Evolutionary conservation across 169 alveolate genomes (phyloP).

Genomic region (Cryptosporidium tyzzeri): DNA sequence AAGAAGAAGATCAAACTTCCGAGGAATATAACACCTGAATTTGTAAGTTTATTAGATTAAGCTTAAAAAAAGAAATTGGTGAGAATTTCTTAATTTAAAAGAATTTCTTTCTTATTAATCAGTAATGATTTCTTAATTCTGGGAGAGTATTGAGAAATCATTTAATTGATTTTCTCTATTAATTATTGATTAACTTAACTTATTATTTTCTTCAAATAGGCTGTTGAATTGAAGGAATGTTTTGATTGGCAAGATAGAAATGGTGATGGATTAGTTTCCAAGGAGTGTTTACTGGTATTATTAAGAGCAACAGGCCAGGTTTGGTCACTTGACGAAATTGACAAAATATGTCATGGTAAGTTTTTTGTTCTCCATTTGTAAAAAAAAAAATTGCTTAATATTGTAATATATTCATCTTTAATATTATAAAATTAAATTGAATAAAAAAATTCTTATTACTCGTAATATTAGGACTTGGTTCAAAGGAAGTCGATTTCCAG

Average conservation of each 20-base stretch:
- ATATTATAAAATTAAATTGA: neutral
- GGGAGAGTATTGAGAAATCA: neutral
- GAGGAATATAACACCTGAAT: slow-evolving; percentile 55
- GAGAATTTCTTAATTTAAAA: neutral
- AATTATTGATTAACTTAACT: neutral
- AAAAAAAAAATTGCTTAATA: no score
- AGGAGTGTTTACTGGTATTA: slow-evolving; percentile 33
- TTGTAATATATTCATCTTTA: no score
- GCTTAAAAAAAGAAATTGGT: neutral
- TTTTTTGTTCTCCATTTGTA: neutral
- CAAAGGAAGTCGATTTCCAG: slow-evolving; percentile 55
- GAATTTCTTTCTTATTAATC: neutral
- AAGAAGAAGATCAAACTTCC: slow-evolving; percentile 54
- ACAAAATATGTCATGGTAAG: slow-evolving; percentile 60
- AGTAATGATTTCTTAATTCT: neutral
- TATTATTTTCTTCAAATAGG: slow-evolving; percentile 9
- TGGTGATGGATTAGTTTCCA: slow-evolving; percentile 61
- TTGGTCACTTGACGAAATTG: slow-evolving; percentile 68
- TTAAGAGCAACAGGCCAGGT: slow-evolving; percentile 64
- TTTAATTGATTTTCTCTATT: neutral
- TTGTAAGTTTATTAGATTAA: slow-evolving; percentile 37
- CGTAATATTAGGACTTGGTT: slow-evolving; percentile 9
- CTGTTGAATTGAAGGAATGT: slow-evolving; percentile 56
- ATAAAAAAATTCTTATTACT: neutral
- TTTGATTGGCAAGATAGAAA: slow-evolving; percentile 74